Conservation (phyloP, 2,329 filamentous ascomycete genomes). For the Fusarium setosum region DNA sequence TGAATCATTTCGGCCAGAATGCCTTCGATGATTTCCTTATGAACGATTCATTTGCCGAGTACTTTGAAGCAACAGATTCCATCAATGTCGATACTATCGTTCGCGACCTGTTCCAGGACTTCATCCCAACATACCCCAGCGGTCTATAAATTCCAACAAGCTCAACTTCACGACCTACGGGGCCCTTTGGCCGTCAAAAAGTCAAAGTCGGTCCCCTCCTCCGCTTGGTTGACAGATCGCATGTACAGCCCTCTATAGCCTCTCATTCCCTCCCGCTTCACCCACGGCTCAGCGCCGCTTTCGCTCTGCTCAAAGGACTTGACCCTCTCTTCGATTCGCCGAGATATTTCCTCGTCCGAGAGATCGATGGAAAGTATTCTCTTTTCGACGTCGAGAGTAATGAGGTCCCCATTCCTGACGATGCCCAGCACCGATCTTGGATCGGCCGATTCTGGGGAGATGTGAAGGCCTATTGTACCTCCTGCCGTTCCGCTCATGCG, state of each 20-base stretch:
- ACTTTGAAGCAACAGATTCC: conserved; percentile 42
- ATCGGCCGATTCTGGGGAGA: conserved; percentile 83
- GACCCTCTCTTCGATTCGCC: conserved; percentile 71
- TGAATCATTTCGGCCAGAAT: conserved; percentile 25
- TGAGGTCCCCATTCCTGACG: conserved; percentile 79
- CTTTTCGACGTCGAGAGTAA: conserved; percentile 81
- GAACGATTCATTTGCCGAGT: conserved; percentile 43
- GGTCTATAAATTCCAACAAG: not conserved
- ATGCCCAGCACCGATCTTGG: conserved; percentile 83
- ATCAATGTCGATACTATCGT: conserved; percentile 49
- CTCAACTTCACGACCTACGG: not conserved
- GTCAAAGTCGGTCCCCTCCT: conserved; percentile 70
- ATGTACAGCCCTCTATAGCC: conserved; percentile 71
- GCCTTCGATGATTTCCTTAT: conserved; percentile 41
- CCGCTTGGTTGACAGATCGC: conserved; percentile 68
- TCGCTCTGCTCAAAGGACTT: conserved; percentile 46
- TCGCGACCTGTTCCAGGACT: conserved; percentile 50
- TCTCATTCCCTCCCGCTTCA: conserved; percentile 53
- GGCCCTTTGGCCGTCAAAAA: conserved; percentile 64
- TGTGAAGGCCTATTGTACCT: conserved; percentile 90
- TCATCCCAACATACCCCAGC: conserved; percentile 45
- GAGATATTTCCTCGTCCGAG: conserved; percentile 74
- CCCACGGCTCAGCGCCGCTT: conserved; percentile 46
- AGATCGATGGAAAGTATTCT: conserved; percentile 70
- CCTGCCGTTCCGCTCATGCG: conserved; percentile 88